A percentile compares a stretch with the other conserved stretches of the same genome.
These are phyloP conservation scores for Cytidiella melzeri DNA, from an alignment of 768 basidiomycete genomes.

Conservation along the genomic window DNA sequence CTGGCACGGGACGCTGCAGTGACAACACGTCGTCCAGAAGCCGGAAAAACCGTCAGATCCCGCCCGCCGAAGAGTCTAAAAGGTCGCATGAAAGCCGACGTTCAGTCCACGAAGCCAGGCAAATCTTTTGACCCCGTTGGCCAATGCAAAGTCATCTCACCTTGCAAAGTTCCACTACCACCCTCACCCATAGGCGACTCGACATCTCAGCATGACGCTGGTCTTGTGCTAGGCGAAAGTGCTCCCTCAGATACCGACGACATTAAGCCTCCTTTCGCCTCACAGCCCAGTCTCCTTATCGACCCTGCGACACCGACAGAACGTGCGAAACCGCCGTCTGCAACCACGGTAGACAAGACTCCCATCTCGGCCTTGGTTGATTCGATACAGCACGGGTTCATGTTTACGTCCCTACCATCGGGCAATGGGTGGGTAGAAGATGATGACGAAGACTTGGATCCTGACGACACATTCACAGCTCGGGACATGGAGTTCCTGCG, in stretches of 20 bases:
- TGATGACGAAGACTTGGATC: background rate
- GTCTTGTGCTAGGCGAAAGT: too few species aligned
- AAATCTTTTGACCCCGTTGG: background rate
- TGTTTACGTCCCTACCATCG: slow-evolving; percentile 51
- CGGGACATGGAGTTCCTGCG: background rate
- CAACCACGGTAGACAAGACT: slow-evolving; percentile 30
- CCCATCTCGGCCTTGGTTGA: slow-evolving; percentile 56
- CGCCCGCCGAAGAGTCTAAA: background rate
- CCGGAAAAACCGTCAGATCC: background rate
- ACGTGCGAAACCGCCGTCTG: background rate
- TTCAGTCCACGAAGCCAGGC: background rate
- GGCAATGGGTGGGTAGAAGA: background rate
- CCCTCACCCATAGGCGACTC: background rate
- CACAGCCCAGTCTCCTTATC: background rate
- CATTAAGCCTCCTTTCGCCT: background rate
- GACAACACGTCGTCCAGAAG: background rate
- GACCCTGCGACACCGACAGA: background rate
- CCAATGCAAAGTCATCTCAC: background rate
- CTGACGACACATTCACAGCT: background rate
- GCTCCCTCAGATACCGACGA: background rate
- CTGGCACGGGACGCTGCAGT: background rate
- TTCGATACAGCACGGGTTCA: slow-evolving; percentile 61
- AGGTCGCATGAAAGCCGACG: background rate
- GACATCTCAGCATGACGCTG: background rate
- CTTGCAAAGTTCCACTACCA: background rate